Base-by-base conservation (phyloP, 2,329 filamentous ascomycete genomes). In the Grosmannia clavigera region DNA sequence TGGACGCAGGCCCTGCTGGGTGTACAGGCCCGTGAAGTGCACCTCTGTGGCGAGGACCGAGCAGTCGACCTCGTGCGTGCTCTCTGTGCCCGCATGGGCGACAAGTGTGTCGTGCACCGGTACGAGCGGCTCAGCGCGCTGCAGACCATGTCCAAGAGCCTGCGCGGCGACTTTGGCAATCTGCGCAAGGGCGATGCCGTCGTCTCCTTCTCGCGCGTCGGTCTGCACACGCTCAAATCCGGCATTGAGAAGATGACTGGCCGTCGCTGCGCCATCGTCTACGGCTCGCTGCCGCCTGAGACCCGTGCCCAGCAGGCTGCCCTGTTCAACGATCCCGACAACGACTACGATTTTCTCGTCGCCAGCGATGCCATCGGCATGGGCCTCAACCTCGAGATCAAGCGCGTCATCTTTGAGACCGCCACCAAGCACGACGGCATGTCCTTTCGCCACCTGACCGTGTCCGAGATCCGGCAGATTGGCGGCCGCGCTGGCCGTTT, bases 1-100 rank as follows among this genome's bases (percentile, higher is more conserved):
- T 99, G 94, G 94, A 96, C 92, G 1, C 84, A 91, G 67, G 94
- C 94, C 2, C 78, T 97, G 16, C 77, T 99, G 5, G 94, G 94
- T 43, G 80, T 96, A 1, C 86, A 88, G 72, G 94, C 90, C 5
- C 86, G 85, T 66, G 94, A 99, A 69, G 78, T 99, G 6, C 94
- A 99, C 73, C 79, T 99, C 0, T 99, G 94, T 70, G 94, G 94
- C 62, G 94, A 99, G 72, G 84, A 88, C 63, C 81, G 95, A 51
- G 84, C 86, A 0, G 87, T 96, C 11, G 82, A 88, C 3, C 72
- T 99, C 51, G 86, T 99, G 63, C 77, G 86, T 65, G 83, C 88
- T 33, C 71, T 99, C 19, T 92, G 88, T 66, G 85, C 85, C 16
- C 82, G 85, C 19, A 84, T 87, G 33, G 94, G 94, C 27, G 94